Percentiles rank a stretch among this genome's conserved stretches.
Conservation (phyloP, 768 basidiomycete species). For the Leucosporidium scottii region DNA sequence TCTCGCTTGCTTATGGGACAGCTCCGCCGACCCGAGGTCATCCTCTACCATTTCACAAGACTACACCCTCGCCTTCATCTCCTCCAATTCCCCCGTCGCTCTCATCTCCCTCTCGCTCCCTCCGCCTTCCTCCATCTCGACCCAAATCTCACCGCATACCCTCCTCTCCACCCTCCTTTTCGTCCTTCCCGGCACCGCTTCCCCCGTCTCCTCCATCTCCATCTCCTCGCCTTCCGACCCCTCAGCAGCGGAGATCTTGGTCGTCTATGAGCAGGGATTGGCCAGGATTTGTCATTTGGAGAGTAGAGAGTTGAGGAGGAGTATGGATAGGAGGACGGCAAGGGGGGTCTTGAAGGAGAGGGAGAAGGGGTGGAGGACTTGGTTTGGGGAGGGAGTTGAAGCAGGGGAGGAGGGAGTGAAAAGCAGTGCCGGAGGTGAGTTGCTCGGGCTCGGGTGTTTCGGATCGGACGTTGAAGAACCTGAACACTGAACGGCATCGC, state of each 20-base stretch:
- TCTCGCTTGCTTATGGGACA: constrained; percentile 50
- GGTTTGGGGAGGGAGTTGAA: constrained; percentile 48
- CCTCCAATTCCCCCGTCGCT: constrained; percentile 40
- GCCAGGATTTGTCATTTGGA: constrained; percentile 82
- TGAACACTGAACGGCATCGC: no score
- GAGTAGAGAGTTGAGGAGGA: constrained; percentile 75
- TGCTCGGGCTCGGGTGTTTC: no score
- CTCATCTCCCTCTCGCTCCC: constrained; percentile 64
- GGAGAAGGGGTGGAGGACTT: constrained; percentile 60
- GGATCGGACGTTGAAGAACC: no score
- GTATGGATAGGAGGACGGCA: constrained; percentile 68
- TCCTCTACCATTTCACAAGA: constrained; percentile 41
- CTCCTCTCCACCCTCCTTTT: constrained; percentile 49
- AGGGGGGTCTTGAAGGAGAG: constrained; percentile 59
- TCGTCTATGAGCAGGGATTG: constrained; percentile 66
- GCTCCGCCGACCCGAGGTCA: constrained; percentile 37
- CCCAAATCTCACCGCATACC: no score
- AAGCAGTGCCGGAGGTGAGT: no score
- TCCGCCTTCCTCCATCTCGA: constrained; percentile 30
- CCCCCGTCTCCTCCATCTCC: constrained; percentile 58
- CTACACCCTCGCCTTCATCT: constrained; percentile 18
- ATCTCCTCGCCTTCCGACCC: constrained; percentile 37
- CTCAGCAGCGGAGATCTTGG: constrained; percentile 60
- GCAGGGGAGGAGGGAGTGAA: no score
- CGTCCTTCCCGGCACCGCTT: constrained; percentile 72